Evolutionary conservation across 345 rosid genomes (phyloP).

Genomic region (Corchorus olitorius): DNA sequence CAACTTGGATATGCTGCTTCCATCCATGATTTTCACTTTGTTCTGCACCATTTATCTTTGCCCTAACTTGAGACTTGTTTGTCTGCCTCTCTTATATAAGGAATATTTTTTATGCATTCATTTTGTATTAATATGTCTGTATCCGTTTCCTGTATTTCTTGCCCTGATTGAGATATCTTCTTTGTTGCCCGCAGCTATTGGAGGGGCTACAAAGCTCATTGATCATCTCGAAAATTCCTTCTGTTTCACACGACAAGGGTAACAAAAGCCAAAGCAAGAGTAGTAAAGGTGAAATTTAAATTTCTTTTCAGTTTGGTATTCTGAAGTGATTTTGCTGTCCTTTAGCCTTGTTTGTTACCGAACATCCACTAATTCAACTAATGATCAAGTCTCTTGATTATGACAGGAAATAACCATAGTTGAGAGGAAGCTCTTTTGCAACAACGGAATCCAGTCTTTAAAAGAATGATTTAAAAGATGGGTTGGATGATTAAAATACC

Average conservation of each 20-base stretch:
- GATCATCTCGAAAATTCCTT: conserved; percentile 77
- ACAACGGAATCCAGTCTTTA: conserved; percentile 12
- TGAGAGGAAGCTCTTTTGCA: conserved; percentile 31
- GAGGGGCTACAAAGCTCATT: conserved; percentile 95
- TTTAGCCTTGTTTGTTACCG: background rate
- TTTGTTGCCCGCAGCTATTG: conserved; percentile 57
- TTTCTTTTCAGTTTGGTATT: background rate
- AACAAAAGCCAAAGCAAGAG: conserved; percentile 55
- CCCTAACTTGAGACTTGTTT: background rate
- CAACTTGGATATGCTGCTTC: background rate
- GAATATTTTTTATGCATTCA: background rate
- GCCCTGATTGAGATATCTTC: too few species aligned
- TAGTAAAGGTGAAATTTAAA: conserved; percentile 43
- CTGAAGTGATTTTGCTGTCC: background rate
- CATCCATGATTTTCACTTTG: background rate
- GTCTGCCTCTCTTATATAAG: background rate
- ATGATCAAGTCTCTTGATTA: conserved; percentile 25
- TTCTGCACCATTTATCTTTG: background rate
- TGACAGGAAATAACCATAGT: conserved; percentile 63
- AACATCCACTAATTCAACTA: background rate
- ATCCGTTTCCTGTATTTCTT: background rate
- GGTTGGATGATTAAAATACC: conserved; percentile 20
- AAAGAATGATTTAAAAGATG: conserved; percentile 18
- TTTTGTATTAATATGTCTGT: background rate
- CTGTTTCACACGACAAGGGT: conserved; percentile 66